These are phyloP conservation scores for Suhomyces bokatorum DNA, from an alignment of 1,139 yeast genomes.

Conservation along the genomic window DNA sequence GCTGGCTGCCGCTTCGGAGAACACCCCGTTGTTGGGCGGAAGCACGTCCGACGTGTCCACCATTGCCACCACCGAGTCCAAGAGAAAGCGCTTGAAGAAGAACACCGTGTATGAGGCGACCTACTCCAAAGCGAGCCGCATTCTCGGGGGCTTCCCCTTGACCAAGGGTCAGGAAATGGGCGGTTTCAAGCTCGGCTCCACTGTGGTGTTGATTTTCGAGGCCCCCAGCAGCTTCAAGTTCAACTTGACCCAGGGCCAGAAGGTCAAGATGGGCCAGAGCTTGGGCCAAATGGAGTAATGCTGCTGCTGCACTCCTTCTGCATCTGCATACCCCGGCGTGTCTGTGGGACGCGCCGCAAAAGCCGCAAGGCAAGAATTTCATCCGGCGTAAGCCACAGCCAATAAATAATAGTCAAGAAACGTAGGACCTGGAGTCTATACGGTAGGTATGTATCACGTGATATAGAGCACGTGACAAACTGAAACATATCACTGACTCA, in stretches of 20 bases:
- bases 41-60: constrained; percentile 16
- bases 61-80: constrained; percentile 13
- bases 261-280: constrained; percentile 81
- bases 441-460: no score
- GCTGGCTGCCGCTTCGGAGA: constrained; percentile 21
- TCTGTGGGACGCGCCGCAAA: not conserved
- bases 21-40: constrained; percentile 37
- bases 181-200: constrained; percentile 93
- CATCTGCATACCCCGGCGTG: not conserved
- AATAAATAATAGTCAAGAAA: no score
- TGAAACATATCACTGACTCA: no score
- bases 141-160: constrained; percentile 88
- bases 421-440: no score
- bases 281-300: constrained; percentile 53
- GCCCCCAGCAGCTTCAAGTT: constrained; percentile 84
- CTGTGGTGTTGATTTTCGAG: constrained; percentile 94
- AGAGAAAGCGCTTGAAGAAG: constrained; percentile 51
- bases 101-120: constrained; percentile 94
- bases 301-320: not conserved
- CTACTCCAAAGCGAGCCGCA: constrained; percentile 72
- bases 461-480: no score
- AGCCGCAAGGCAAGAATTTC: not conserved
- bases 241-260: constrained; percentile 66
- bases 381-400: no score
- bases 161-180: constrained; percentile 95